These are phyloP conservation scores for Nemania serpens DNA, from an alignment of 2,329 filamentous ascomycete genomes.

Conservation along the genomic window DNA sequence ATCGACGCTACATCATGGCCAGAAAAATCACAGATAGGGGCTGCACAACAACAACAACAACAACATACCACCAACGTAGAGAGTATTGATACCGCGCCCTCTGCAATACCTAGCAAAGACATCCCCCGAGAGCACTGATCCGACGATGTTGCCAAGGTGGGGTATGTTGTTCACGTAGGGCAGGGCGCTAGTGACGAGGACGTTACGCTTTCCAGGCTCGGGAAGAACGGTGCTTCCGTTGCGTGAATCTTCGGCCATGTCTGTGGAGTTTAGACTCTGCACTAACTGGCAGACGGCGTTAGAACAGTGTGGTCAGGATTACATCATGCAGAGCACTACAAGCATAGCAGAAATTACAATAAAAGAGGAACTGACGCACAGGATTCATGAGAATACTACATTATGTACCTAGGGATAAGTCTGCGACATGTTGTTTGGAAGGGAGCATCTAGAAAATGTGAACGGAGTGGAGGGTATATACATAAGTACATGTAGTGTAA, in stretches of 20 bases:
- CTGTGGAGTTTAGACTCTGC: slow-evolving; percentile 13
- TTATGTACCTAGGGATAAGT: no score
- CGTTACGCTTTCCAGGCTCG: slow-evolving; percentile 23
- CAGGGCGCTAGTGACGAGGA: slow-evolving; percentile 47
- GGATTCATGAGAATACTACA: no score
- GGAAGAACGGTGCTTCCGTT: slow-evolving; percentile 22
- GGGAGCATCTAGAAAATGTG: no score
- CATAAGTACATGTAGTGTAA: no score
- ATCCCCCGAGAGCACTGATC: slow-evolving; percentile 56
- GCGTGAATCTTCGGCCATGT: slow-evolving; percentile 20
- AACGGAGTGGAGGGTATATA: no score
- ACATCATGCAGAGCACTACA: no score
- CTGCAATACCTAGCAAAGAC: slow-evolving; percentile 44
- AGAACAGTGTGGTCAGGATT: no score
- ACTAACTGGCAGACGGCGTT: background rate
- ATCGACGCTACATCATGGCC: slow-evolving; percentile 13
- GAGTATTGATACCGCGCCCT: slow-evolving; percentile 25
- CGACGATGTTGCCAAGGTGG: slow-evolving; percentile 56
- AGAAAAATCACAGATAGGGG: slow-evolving; percentile 9
- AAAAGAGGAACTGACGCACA: no score
- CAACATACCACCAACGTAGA: slow-evolving; percentile 25
- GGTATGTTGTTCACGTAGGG: slow-evolving; percentile 63
- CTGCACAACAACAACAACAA: slow-evolving; percentile 4
- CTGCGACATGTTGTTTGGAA: no score
- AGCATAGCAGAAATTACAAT: no score